Percentiles rank a stretch among this genome's conserved stretches.
These are phyloP conservation scores for Penicillium sp. DNA, from an alignment of 2,329 filamentous ascomycete genomes.

Conservation along the genomic window DNA sequence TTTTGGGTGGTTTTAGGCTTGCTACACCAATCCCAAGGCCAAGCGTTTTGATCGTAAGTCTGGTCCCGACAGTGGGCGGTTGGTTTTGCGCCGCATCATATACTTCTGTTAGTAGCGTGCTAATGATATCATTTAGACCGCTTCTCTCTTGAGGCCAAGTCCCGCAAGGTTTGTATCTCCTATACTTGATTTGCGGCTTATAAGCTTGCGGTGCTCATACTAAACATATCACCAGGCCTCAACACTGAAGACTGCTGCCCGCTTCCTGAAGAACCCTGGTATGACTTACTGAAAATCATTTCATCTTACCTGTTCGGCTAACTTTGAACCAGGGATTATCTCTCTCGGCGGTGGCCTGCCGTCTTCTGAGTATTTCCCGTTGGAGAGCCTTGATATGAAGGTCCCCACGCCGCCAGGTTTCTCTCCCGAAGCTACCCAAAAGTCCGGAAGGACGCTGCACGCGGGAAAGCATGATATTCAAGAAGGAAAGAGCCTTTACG, in stretches of 20 bases:
- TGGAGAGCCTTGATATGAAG: constrained; percentile 72
- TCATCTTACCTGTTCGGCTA: background rate
- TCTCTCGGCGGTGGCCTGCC: constrained; percentile 91
- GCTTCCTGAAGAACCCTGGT: constrained; percentile 72
- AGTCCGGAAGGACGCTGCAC: constrained; percentile 59
- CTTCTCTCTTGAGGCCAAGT: constrained; percentile 61
- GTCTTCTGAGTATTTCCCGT: constrained; percentile 87
- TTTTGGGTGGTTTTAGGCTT: constrained; percentile 30
- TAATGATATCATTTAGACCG: constrained; percentile 40
- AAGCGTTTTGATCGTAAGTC: constrained; percentile 80
- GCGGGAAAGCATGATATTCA: constrained; percentile 82
- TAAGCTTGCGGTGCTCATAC: background rate
- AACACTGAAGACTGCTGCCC: constrained; percentile 79
- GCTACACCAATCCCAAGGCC: constrained; percentile 67
- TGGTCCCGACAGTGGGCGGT: background rate
- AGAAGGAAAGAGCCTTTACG: constrained; percentile 58
- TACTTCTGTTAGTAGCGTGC: background rate
- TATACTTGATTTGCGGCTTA: background rate
- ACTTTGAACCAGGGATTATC: constrained; percentile 58
- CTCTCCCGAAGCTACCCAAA: constrained; percentile 64
- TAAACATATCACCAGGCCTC: constrained; percentile 50
- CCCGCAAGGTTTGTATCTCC: constrained; percentile 40
- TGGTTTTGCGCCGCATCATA: background rate
- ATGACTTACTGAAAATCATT: constrained; percentile 1
- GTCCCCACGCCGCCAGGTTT: constrained; percentile 70